Base-by-base conservation (phyloP, 106 monocot genomes). In the Acorus calamus region DNA sequence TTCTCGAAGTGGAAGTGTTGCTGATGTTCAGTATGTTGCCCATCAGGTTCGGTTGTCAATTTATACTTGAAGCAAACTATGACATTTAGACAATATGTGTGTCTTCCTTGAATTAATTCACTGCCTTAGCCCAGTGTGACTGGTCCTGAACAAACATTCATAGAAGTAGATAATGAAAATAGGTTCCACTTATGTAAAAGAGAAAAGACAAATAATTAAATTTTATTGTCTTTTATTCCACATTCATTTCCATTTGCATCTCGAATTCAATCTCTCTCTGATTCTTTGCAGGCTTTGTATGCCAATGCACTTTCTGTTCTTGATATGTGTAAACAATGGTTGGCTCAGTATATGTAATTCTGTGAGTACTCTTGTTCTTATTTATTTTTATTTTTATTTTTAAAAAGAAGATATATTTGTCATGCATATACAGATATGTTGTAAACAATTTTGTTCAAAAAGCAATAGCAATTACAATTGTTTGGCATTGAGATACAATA, bases 21-120 rank as follows among this genome's bases (percentile, higher is more conserved):
- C 96, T 69, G 96, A 96, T 79, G 96, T 96, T 65, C 87, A 96
- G 66, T 96, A 96, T 77, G 96, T 96, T 63, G 96, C 96, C 12
- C 96, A 96, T 74, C 96, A 96, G 91, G 96, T 88, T 55, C 6
- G 49, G 11, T 4, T 44, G 46, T 48, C 56, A 14, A 52, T 45
- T n/a, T n/a, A n/a, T n/a, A n/a, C n/a, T n/a, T n/a, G n/a, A n/a
- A n/a, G n/a, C n/a, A n/a, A n/a, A n/a, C n/a, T n/a, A n/a, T n/a
- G n/a, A n/a, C n/a, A n/a, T n/a, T n/a, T n/a, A n/a, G n/a, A n/a
- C n/a, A n/a, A n/a, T n/a, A n/a, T n/a, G n/a, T n/a, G n/a, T n/a
- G n/a, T n/a, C n/a, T n/a, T n/a, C n/a, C n/a, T n/a, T n/a, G n/a
- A n/a, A n/a, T n/a, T n/a, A n/a, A n/a, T n/a, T n/a, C n/a, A n/a